Evolutionary conservation across 805 yeast genomes (phyloP), one percentile per base, ranked within the genome.

Genomic region (Metschnikowia amazonensis): DNA sequence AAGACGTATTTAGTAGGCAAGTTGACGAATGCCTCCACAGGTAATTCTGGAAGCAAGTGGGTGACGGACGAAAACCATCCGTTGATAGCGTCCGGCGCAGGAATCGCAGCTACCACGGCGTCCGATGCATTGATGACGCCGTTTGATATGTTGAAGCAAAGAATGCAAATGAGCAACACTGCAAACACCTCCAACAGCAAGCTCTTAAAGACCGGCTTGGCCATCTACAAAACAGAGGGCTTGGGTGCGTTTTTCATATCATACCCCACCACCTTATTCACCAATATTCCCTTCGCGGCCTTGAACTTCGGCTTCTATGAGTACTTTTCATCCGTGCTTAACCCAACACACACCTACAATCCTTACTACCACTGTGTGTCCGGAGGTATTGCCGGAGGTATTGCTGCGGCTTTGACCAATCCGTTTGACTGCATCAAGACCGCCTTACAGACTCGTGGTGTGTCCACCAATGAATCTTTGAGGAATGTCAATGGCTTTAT

Each of bases 51-150:
- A 34, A 77, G 70, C 42, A 65, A 59, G 42, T 64, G 76, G 30
- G 80, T 79, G 50, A 79, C 84, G 24, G 80, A 76, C 59, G 82
- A 76, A 55, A 80, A 81, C 59, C 92, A 87, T 60, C 94, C 97
- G 17, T 57, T 86, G 30, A 84, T 87, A 53, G 92, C 96, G 4
- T 84, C 95, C 16, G 59, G 82, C 20, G 90, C 96, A 11, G 99
- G 98, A 50, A 85, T 89, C 9, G 82, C 86, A 8, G 98, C 97
- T 14, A 92, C 97, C 3, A 80, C 81, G n/a, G 86, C 94, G 1
- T 83, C 92, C 3, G 98, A 92, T 65, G 97, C 97, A 1, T 74
- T 94, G 55, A 92, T 92, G 98, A 92, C 94, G 51, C 99, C 99
- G 25, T 92, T 92, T 60, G 99, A 92, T 60, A 95, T 92, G 23